Base-by-base conservation (phyloP, 176 grass and related monocot species). In the Bothriochloa decipiens region DNA sequence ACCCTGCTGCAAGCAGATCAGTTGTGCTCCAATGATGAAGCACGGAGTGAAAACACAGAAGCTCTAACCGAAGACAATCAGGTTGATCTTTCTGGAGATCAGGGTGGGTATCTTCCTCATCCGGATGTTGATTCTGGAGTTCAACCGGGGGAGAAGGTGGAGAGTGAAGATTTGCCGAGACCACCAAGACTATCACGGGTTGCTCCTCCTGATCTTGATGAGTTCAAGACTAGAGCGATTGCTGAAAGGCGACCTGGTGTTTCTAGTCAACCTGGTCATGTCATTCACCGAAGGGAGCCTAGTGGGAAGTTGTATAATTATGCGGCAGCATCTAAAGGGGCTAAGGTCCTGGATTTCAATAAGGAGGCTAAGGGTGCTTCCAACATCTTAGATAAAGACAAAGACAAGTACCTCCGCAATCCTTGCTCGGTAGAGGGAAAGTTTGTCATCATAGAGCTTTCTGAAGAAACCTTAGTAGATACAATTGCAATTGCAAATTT, bases 391-490 rank as follows among this genome's bases (percentile, higher is more conserved):
- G 97, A 94, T n/a, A 99, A 96, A 83, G 91, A 99, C 80, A 91
- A 94, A 72, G 97, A 96, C 46, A 99, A 96, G 75, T 99, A 99
- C 76, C 87, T 99, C 14, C 87, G 93, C 42, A 99, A 99, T 87
- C 97, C 97, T 82, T 99, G 93, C 85, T 99, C 97, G 8, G 90
- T 57, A 1, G 97, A 99, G 63, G 91, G 82, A n/a, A 99, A 99
- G 80, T 96, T 92, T 76, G 91, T 96, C 81, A 83, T 94, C 71
- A 79, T 99, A 58, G 97, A 99, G 85, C 85, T 99, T 20, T 99
- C 97, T 82, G 97, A 99, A 86, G 97, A 99, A 91, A 99, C 97
- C 27, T 94, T 99, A 41, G 97, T 99, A 23, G 82, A 92, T 77
- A 94, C 86, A 55, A 81, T 96, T 4, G 93, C 91, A 53, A 88